Percentiles rank a stretch among this genome's conserved stretches.
These are phyloP conservation scores for Cordyceps farinosa DNA, from an alignment of 2,329 filamentous ascomycete genomes.

Conservation along the genomic window DNA sequence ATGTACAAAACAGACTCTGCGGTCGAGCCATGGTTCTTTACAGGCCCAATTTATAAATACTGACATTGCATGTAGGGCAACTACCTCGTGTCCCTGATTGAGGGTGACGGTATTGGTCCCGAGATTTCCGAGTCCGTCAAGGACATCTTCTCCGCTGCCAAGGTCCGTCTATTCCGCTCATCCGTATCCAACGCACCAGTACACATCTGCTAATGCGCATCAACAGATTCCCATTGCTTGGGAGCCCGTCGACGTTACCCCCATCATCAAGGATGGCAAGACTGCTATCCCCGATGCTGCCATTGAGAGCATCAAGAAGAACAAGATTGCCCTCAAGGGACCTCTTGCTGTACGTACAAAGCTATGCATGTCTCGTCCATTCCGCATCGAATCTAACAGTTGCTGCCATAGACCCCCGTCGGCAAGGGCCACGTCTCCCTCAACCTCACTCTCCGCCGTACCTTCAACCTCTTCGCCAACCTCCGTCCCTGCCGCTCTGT, in stretches of 20 bases:
- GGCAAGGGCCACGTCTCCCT: constrained; percentile 99
- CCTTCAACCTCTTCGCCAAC: constrained; percentile 99
- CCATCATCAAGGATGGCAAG: constrained; percentile 89
- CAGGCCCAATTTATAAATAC: constrained; percentile 19
- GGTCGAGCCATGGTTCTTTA: background rate
- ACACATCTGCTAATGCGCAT: constrained; percentile 23
- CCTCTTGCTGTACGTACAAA: constrained; percentile 74
- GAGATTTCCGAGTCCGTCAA: constrained; percentile 98
- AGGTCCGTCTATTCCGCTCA: constrained; percentile 53
- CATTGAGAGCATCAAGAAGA: constrained; percentile 88
- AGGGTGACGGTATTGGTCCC: constrained; percentile 97
- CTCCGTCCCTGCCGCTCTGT: constrained; percentile 96
- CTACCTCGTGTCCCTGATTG: constrained; percentile 93
- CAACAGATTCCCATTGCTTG: constrained; percentile 81
- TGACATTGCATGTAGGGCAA: constrained; percentile 62
- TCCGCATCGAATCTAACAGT: constrained; percentile 18
- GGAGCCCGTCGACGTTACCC: constrained; percentile 96
- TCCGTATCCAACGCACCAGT: background rate
- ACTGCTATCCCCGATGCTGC: constrained; percentile 90
- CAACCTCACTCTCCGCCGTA: constrained; percentile 96
- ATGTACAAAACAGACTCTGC: background rate
- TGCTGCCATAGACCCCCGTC: constrained; percentile 68
- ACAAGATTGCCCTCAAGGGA: constrained; percentile 97
- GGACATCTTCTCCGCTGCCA: constrained; percentile 95
- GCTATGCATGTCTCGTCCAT: background rate